Percentiles rank a stretch among this genome's conserved stretches.
Conservation (phyloP, 2,329 filamentous ascomycete species). For the Trichoderma breve region DNA sequence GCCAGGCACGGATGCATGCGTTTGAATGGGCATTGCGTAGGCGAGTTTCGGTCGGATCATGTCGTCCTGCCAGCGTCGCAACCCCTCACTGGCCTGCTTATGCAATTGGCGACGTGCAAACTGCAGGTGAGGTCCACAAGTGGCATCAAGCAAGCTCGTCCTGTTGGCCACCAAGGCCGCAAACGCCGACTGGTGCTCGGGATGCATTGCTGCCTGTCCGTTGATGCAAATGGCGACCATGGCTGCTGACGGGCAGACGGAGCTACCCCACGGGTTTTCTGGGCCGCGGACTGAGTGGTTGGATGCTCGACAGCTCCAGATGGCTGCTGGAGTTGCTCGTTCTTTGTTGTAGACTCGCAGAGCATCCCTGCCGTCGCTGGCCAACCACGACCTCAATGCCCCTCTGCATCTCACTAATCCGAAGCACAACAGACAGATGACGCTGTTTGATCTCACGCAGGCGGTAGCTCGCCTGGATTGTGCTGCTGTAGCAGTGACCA, state of each 20-base stretch:
- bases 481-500: not conserved
- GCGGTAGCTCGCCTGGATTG: not conserved
- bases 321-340: not conserved
- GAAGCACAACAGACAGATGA: not conserved
- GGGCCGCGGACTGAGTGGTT: not conserved
- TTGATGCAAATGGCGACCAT: not conserved
- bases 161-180: constrained; percentile 8
- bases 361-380: not conserved
- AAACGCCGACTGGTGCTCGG: constrained; percentile 7
- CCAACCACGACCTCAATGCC: not conserved
- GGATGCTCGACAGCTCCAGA: not conserved
- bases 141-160: constrained; percentile 8
- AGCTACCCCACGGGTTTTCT: constrained; percentile 14
- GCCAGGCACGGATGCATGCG: constrained; percentile 16
- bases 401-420: not conserved
- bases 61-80: not conserved
- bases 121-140: constrained; percentile 15
- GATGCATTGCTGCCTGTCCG: constrained; percentile 19
- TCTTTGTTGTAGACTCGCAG: not conserved
- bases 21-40: constrained; percentile 3
- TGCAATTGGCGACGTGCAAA: constrained; percentile 9
- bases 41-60: constrained; percentile 1
- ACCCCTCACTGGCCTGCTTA: constrained; percentile 16
- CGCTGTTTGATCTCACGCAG: not conserved
- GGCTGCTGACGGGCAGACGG: not conserved